A percentile compares a stretch with the other conserved stretches of the same genome.
Evolutionary conservation across 2,329 filamentous ascomycete genomes (phyloP).

Genomic region (Fusarium circinatum): DNA sequence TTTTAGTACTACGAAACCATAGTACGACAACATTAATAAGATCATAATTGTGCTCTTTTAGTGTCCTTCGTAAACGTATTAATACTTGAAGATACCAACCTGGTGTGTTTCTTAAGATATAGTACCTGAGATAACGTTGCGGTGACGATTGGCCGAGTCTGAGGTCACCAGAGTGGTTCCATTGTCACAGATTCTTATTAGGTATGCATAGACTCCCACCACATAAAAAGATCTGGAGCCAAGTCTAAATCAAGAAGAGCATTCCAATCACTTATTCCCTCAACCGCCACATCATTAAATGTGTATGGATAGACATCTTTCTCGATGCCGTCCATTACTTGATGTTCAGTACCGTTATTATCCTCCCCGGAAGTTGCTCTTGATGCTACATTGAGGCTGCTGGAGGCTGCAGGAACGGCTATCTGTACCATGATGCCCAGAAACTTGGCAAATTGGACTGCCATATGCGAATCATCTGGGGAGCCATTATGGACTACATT

Average conservation of each 20-base stretch:
- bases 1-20: neutral
- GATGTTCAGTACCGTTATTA: neutral
- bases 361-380: no score
- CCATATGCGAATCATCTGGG: neutral
- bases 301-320: neutral
- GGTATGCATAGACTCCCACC: neutral
- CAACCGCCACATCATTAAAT: neutral
- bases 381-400: neutral
- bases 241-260: neutral
- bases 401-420: neutral
- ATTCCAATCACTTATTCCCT: neutral
- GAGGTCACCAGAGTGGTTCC: neutral
- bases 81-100: accelerated
- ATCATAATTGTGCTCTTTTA: accelerated
- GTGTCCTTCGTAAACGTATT: accelerated
- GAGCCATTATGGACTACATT: neutral
- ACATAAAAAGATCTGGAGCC: neutral
- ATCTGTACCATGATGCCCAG: neutral
- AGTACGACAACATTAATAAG: neutral
- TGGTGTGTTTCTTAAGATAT: accelerated
- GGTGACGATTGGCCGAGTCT: neutral
- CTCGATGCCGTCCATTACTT: neutral
- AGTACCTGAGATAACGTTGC: no score
- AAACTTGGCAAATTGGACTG: neutral
- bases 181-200: neutral